Evolutionary conservation across 1,139 yeast species (phyloP), one percentile per base, ranked within the genome.

Genomic region (Hemisphaericaspora lyxosophila): DNA sequence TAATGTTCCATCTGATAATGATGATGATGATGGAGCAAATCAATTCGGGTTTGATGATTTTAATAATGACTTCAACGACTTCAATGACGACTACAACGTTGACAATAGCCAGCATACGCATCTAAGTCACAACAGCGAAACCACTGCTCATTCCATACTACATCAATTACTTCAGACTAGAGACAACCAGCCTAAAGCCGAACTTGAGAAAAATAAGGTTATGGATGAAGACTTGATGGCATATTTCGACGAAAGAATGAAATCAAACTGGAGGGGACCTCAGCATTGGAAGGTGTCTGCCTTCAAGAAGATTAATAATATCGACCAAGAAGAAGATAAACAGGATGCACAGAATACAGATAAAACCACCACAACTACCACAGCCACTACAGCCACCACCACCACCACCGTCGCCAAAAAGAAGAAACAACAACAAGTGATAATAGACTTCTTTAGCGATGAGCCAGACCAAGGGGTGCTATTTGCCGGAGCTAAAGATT

Each of bases 281-380:
- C 94, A 87, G 46, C 94, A 88, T 60, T 92, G 97, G 97, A 85
- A 85, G 60, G 86, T 90, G 8, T 67, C 76, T 31, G 78, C 80
- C 19, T 67, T 85, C 40, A 82, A 54, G 43, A 55, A 50, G 34
- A 44, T 59, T 5, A 55, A 50, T 32, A 49, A 48, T 20, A 40
- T 53, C 9, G 54, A 38, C 15, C 40, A 42, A 34, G 40, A 37
- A 6, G 45, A 39, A 3, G 46, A 40, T n/a, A 42, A 48, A 4
- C 35, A 44, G 11, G 28, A 40, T 19, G 42, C 44, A 22, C 28
- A 35, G 22, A 29, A 19, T 11, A 19, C 30, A 12, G 19, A 20
- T n/a, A 36, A n/a, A 15, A 27, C 39, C 20, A 37, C 45, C 25
- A 26, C 22, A 23, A 15, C 42, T 17, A 27, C 14, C 19, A 32